Conservation (phyloP, 129 eudicot species). For the Chrysanthemum makinoi region DNA sequence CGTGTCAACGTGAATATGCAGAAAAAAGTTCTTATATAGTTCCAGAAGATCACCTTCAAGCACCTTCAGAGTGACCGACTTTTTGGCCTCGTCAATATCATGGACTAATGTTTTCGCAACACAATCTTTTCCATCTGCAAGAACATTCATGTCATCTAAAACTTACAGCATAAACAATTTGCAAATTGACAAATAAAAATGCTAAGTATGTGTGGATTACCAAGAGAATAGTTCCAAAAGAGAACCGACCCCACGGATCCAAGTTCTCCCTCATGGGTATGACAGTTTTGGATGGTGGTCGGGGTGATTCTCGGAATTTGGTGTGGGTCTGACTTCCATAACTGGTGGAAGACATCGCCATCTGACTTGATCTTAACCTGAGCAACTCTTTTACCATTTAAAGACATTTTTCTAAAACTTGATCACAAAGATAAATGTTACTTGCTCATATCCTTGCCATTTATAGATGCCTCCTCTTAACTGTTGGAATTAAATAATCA, state of each 20-base stretch:
- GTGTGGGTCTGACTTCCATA: slow-evolving; percentile 28
- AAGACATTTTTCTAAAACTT: slow-evolving; percentile 6
- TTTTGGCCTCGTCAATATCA: slow-evolving; percentile 26
- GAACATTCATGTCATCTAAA: background rate
- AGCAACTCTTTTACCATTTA: slow-evolving; percentile 15
- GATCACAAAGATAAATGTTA: no score
- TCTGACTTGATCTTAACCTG: slow-evolving; percentile 20
- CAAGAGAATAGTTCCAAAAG: slow-evolving; percentile 39
- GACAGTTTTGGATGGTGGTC: slow-evolving; percentile 34
- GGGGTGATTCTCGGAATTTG: slow-evolving; percentile 32
- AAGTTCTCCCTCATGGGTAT: slow-evolving; percentile 34
- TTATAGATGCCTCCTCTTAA: no score
- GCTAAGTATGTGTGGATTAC: slow-evolving; percentile 8
- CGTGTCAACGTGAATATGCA: slow-evolving; percentile 15
- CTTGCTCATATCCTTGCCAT: no score
- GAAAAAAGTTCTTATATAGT: slow-evolving; percentile 14
- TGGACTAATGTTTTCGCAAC: slow-evolving; percentile 12
- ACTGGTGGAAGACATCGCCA: slow-evolving; percentile 37
- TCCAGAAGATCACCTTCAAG: slow-evolving; percentile 27
- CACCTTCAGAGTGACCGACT: slow-evolving; percentile 11
- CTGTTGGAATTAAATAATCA: no score
- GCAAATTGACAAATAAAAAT: background rate
- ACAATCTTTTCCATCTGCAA: slow-evolving; percentile 31
- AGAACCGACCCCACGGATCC: slow-evolving; percentile 39
- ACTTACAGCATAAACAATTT: background rate